phyloP scores from a whole-genome alignment of 345 rosid genomes.

The Trapa incisa region DNA sequence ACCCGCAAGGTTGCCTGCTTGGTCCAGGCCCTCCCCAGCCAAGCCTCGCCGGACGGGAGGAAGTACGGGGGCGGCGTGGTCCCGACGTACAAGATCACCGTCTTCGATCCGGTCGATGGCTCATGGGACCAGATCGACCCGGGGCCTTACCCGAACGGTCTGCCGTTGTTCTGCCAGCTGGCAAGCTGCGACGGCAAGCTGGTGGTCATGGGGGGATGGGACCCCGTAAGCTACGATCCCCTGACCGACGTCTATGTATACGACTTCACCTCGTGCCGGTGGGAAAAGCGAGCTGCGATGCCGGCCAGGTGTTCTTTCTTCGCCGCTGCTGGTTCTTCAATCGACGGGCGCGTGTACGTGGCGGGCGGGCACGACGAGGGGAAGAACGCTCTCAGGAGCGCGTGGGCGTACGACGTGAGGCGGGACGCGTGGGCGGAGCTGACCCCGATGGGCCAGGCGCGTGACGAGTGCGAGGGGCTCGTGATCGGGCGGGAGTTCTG shows the following conservation, averaged over 20 bases:
- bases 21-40: slow-evolving; percentile 15
- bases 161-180: slow-evolving; percentile 34
- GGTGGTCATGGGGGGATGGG: slow-evolving; percentile 40
- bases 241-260: slow-evolving; percentile 26
- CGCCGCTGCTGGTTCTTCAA: slow-evolving; percentile 14
- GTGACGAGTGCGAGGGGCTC: slow-evolving; percentile 38
- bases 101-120: slow-evolving; percentile 22
- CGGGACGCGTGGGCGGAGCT: slow-evolving; percentile 29
- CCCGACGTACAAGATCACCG: slow-evolving; percentile 18
- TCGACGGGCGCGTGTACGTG: slow-evolving; percentile 13
- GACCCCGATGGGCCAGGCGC: slow-evolving; percentile 26
- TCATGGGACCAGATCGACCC: slow-evolving; percentile 27
- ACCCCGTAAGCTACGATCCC: slow-evolving; percentile 30
- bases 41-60: neutral
- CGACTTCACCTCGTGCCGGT: slow-evolving; percentile 31
- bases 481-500: slow-evolving; percentile 30
- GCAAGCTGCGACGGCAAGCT: slow-evolving; percentile 31
- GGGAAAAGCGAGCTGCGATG: slow-evolving; percentile 31
- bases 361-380: slow-evolving; percentile 38
- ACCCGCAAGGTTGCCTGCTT: slow-evolving; percentile 28
- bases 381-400: slow-evolving; percentile 29
- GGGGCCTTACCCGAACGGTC: slow-evolving; percentile 29
- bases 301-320: slow-evolving; percentile 36
- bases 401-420: slow-evolving; percentile 27
- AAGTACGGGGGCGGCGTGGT: slow-evolving; percentile 11